Conservation (phyloP, 2,329 filamentous ascomycete genomes). For the Geosmithia morbida region DNA sequence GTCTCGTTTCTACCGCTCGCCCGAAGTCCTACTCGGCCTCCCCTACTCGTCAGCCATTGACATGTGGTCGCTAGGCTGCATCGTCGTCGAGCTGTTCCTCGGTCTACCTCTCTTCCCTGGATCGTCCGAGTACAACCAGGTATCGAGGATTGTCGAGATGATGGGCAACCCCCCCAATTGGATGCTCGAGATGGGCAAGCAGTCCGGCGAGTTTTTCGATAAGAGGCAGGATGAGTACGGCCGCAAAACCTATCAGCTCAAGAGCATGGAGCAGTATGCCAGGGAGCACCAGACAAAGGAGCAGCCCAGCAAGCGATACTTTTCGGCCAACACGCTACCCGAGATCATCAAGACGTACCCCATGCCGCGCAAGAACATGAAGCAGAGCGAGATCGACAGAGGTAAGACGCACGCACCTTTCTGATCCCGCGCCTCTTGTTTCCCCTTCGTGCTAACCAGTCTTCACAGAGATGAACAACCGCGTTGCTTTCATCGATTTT, state of each 20-base stretch:
- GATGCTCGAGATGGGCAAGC: constrained; percentile 99
- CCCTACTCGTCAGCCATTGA: constrained; percentile 98
- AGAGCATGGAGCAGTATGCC: constrained; percentile 96
- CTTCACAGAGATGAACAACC: constrained; percentile 85
- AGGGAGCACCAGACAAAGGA: constrained; percentile 93
- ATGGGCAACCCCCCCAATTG: constrained; percentile 89
- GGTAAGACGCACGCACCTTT: constrained; percentile 35
- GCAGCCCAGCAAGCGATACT: constrained; percentile 99
- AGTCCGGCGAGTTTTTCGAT: constrained; percentile 94
- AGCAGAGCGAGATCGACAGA: constrained; percentile 88
- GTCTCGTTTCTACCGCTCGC: constrained; percentile 93
- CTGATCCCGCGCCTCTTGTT: background rate
- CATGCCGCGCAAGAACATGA: constrained; percentile 99
- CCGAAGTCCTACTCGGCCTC: constrained; percentile 85
- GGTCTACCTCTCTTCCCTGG: constrained; percentile 90
- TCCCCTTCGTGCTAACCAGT: background rate
- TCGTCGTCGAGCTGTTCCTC: constrained; percentile 93
- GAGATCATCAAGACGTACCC: constrained; percentile 97
- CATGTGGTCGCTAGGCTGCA: constrained; percentile 98
- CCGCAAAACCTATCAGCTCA: constrained; percentile 77
- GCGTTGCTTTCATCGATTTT: constrained; percentile 95
- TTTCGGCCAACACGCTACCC: constrained; percentile 81
- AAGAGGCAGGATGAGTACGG: constrained; percentile 86
- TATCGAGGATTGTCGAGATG: constrained; percentile 96
- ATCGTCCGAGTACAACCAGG: constrained; percentile 97